Evolutionary conservation across 192 early-diverging fungal species (phyloP).

Genomic region (Podila verticillata): DNA sequence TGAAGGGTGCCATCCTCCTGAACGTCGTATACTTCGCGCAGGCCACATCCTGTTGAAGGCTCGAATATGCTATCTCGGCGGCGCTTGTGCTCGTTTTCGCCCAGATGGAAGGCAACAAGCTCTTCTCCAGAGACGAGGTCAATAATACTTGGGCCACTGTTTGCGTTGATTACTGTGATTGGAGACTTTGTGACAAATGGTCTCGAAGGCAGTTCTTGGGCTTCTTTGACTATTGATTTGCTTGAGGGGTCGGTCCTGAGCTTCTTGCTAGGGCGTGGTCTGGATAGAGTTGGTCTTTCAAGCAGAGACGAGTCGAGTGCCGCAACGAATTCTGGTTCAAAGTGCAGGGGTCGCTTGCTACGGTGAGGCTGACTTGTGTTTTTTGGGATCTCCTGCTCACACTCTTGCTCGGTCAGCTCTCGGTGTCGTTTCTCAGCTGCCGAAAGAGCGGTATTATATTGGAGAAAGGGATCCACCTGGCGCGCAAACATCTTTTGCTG

Average conservation of each 20-base stretch:
- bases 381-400: not conserved
- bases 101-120: conserved; percentile 35
- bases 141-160: conserved; percentile 37
- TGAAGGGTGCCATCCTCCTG: conserved; percentile 31
- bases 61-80: conserved; percentile 7
- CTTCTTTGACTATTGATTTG: not conserved
- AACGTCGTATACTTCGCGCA: conserved; percentile 23
- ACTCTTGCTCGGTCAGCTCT: not conserved
- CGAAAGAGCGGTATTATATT: conserved; percentile 13
- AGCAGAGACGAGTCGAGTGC: conserved; percentile 23
- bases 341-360: conserved; percentile 26
- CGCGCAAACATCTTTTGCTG: conserved; percentile 30
- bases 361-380: not conserved
- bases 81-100: conserved; percentile 38
- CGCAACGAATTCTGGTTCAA: conserved; percentile 42
- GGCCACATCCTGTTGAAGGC: not conserved
- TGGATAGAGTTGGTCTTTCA: conserved; percentile 1
- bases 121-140: conserved; percentile 51
- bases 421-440: conserved; percentile 19
- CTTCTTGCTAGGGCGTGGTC: not conserved
- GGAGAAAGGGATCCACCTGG: conserved; percentile 29
- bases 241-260: not conserved
- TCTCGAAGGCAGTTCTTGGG: not conserved
- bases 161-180: not conserved
- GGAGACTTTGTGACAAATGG: not conserved